These are phyloP conservation scores for Tagetes erecta DNA, from an alignment of 129 eudicot species.

Conservation along the genomic window DNA sequence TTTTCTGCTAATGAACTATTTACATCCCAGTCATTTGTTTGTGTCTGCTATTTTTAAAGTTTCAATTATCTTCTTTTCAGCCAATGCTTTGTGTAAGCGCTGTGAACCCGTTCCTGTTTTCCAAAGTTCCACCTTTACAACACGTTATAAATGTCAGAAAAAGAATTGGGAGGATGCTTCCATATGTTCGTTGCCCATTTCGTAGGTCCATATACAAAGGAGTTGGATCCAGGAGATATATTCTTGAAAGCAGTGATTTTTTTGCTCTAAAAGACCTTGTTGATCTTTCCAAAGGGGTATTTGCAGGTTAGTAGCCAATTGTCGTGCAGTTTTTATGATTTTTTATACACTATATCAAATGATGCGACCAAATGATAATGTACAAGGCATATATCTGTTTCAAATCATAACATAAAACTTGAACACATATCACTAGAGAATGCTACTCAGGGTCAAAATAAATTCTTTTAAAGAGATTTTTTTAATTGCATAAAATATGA, in stretches of 20 bases:
- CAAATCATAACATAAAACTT: not conserved
- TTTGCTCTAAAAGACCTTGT: constrained; percentile 89
- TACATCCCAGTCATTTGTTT: not conserved
- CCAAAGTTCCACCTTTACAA: constrained; percentile 81
- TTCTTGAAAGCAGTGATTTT: constrained; percentile 89
- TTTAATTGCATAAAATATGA: not conserved
- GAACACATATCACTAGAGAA: not conserved
- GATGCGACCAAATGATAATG: not conserved
- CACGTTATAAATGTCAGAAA: constrained; percentile 74
- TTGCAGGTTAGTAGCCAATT: constrained; percentile 64
- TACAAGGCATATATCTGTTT: not conserved
- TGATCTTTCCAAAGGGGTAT: constrained; percentile 93
- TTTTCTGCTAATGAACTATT: not conserved
- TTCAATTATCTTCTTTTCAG: constrained; percentile 40
- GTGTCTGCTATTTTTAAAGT: not conserved
- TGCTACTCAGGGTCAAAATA: not conserved
- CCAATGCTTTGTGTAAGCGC: constrained; percentile 99
- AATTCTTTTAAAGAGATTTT: not conserved
- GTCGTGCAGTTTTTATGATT: not conserved
- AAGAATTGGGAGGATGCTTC: constrained; percentile 78
- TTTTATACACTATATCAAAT: constrained; percentile 1
- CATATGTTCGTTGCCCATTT: constrained; percentile 83
- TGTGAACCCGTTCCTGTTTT: constrained; percentile 73
- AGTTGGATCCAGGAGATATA: constrained; percentile 83
- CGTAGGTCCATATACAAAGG: constrained; percentile 81